Conservation (phyloP, 768 basidiomycete genomes). For the Auriscalpium orientale region DNA sequence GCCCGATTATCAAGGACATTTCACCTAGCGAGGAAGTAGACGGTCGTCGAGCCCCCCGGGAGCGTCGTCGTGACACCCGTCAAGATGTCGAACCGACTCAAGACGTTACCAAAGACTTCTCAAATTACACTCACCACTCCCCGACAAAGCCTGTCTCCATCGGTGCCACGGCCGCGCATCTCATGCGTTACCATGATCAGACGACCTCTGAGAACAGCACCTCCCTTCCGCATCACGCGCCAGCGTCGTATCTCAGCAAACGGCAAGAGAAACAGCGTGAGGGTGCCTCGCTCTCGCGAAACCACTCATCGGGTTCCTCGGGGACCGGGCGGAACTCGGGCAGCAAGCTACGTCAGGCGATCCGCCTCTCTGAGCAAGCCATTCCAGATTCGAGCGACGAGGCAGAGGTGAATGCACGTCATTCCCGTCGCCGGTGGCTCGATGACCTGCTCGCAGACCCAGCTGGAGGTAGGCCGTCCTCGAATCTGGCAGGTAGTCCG, state of each 20-base stretch:
- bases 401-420: constrained; percentile 7
- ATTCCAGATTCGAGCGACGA: constrained; percentile 16
- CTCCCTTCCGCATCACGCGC: constrained; percentile 13
- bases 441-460: constrained; percentile 1
- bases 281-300: constrained; percentile 9
- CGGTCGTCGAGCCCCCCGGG: constrained; percentile 4
- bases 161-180: neutral
- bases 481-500: neutral
- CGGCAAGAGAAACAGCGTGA: constrained; percentile 15
- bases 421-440: neutral
- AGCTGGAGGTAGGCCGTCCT: neutral
- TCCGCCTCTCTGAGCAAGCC: constrained; percentile 4
- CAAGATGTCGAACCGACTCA: neutral
- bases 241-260: constrained; percentile 10
- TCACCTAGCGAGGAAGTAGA: constrained; percentile 2
- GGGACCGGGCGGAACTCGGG: neutral
- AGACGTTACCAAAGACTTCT: constrained; percentile 7
- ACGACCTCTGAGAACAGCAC: constrained; percentile 8
- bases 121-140: neutral
- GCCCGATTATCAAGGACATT: constrained; percentile 8
- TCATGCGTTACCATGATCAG: constrained; percentile 13
- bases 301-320: constrained; percentile 11
- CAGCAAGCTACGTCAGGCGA: constrained; percentile 5
- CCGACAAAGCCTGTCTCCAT: constrained; percentile 10
- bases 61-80: neutral